phyloP scores from a whole-genome alignment of 1,284 basidiomycete species.

The Mrakiaceae sp. region DNA sequence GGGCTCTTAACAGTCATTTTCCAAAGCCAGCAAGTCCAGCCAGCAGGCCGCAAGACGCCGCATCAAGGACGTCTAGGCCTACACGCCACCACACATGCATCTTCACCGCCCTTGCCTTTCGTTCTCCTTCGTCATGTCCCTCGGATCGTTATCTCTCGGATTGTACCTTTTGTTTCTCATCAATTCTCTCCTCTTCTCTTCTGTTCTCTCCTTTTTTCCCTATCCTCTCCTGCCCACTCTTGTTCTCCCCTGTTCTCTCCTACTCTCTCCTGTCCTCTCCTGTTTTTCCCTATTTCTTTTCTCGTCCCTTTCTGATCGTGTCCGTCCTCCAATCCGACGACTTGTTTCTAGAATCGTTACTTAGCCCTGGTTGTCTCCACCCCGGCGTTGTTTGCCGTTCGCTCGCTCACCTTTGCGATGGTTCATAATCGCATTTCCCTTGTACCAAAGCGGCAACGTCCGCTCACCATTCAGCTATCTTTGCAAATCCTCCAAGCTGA shows the following conservation, averaged over 20 bases:
- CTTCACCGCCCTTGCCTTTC: no score
- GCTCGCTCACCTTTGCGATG: conserved; percentile 22
- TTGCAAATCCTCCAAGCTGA: no score
- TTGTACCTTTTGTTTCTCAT: background rate
- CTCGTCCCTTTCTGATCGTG: background rate
- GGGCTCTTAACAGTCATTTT: no score
- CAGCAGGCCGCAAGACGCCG: no score
- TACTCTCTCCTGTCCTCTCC: conserved; percentile 4
- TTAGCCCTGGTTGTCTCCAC: no score
- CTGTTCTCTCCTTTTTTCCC: background rate
- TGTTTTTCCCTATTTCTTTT: conserved; percentile 21
- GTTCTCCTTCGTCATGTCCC: no score
- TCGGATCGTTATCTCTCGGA: no score
- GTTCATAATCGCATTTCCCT: conserved; percentile 3
- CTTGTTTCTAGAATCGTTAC: background rate
- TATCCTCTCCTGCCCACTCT: background rate
- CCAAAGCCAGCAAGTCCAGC: no score
- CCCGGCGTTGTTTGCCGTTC: background rate
- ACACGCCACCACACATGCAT: no score
- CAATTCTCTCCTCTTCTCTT: background rate
- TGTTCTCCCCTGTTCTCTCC: background rate
- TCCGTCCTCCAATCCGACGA: background rate
- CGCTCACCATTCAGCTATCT: no score
- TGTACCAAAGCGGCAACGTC: background rate
- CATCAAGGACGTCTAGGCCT: no score